Conservation (phyloP, 345 rosid species). For the Cardamine occulta region DNA sequence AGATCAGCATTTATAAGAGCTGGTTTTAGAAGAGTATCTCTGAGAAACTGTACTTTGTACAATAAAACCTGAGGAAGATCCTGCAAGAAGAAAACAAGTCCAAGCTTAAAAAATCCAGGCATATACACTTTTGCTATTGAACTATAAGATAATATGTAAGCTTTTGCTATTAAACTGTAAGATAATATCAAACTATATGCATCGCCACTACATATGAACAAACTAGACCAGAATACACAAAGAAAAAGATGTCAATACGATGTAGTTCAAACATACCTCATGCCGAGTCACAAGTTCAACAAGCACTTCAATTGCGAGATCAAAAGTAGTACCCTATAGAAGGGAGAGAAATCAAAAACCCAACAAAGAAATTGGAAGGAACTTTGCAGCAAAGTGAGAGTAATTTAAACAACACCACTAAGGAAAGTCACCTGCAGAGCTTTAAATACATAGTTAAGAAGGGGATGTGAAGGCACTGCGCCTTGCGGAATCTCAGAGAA, state of each 20-base stretch:
- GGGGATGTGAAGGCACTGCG: constrained; percentile 78
- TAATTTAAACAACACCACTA: background rate
- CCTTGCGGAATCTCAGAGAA: constrained; percentile 83
- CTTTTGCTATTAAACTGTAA: background rate
- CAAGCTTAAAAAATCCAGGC: background rate
- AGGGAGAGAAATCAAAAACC: constrained; percentile 25
- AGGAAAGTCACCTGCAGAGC: constrained; percentile 68
- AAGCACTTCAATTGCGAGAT: constrained; percentile 87
- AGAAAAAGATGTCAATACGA: constrained; percentile 9
- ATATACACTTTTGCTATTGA: constrained; percentile 13
- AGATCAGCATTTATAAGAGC: constrained; percentile 77
- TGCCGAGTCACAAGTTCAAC: constrained; percentile 84
- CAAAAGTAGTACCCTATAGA: constrained; percentile 76
- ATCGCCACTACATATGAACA: background rate
- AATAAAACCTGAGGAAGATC: constrained; percentile 86
- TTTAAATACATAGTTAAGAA: constrained; percentile 75
- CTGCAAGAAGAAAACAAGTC: constrained; percentile 53
- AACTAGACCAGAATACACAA: background rate
- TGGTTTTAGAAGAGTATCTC: constrained; percentile 75
- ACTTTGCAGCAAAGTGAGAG: constrained; percentile 5
- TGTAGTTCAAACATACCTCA: constrained; percentile 59
- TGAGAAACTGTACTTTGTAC: constrained; percentile 74
- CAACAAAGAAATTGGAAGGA: constrained; percentile 12
- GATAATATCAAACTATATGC: background rate
- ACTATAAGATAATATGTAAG: background rate